Percentiles rank a stretch among this genome's conserved stretches.
Evolutionary conservation across 768 basidiomycete genomes (phyloP).

Genomic region (Fomitopsis pulvina): DNA sequence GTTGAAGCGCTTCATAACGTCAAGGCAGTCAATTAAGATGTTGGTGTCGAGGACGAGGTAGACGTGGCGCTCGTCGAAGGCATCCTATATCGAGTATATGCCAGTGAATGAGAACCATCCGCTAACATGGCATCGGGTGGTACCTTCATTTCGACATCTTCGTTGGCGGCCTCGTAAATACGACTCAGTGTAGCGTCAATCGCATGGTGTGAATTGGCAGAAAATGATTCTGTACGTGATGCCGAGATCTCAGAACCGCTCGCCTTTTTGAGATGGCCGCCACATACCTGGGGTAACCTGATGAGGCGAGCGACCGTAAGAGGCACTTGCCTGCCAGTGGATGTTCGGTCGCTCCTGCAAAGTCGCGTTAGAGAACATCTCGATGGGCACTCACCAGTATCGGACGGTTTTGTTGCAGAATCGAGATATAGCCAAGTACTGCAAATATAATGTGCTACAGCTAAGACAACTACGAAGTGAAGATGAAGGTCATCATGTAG

Average conservation of each 20-base stretch:
- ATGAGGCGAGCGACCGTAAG: not conserved
- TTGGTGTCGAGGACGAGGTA: conserved; percentile 76
- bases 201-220: not conserved
- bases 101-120: not conserved
- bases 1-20: conserved; percentile 57
- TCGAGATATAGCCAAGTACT: too few species aligned
- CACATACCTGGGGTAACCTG: not conserved
- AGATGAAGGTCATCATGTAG: too few species aligned
- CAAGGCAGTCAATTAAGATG: conserved; percentile 62
- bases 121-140: not conserved
- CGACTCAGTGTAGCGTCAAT: conserved; percentile 35
- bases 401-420: not conserved
- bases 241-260: not conserved
- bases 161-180: conserved; percentile 51
- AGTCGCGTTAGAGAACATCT: not conserved
- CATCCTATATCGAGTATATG: conserved; percentile 10
- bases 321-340: not conserved
- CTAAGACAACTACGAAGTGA: too few species aligned
- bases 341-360: not conserved
- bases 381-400: not conserved
- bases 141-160: conserved; percentile 74
- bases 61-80: conserved; percentile 12
- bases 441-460: too few species aligned
- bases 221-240: not conserved
- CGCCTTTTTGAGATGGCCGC: not conserved